Percentiles rank a stretch among this genome's conserved stretches.
These are phyloP conservation scores for Aspergillus ochraceoroseus DNA, from an alignment of 2,329 filamentous ascomycete species.

Conservation along the genomic window DNA sequence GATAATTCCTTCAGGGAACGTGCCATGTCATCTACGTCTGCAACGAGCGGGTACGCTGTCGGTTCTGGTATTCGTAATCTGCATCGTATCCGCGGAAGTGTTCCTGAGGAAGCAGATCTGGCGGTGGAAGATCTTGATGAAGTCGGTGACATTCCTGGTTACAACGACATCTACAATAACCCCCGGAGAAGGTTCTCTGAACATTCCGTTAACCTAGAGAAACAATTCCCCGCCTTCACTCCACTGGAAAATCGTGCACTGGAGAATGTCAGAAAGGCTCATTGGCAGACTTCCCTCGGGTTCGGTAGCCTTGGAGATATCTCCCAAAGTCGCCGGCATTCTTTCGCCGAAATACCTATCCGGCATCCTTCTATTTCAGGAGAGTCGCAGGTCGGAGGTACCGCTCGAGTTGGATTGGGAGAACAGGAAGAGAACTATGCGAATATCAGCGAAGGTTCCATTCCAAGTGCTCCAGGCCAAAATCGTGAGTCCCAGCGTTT, in stretches of 20 bases:
- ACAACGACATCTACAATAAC: conserved; percentile 38
- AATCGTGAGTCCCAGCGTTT: conserved; percentile 42
- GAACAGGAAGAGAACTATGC: conserved; percentile 39
- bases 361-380: conserved; percentile 43
- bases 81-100: conserved; percentile 40
- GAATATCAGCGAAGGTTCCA: conserved; percentile 35
- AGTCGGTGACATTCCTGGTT: conserved; percentile 38
- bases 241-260: conserved; percentile 43
- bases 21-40: conserved; percentile 39
- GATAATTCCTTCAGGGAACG: conserved; percentile 41
- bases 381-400: conserved; percentile 27
- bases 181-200: conserved; percentile 43
- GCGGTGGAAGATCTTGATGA: conserved; percentile 46
- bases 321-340: conserved; percentile 49
- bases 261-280: conserved; percentile 45
- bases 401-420: conserved; percentile 24
- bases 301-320: conserved; percentile 45
- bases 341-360: conserved; percentile 49
- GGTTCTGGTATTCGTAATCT: conserved; percentile 30
- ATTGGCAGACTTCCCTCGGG: conserved; percentile 50
- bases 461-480: conserved; percentile 37
- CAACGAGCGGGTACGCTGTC: conserved; percentile 32
- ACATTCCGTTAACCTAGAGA: conserved; percentile 41
- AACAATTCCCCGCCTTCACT: conserved; percentile 36
- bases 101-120: conserved; percentile 44